Conservation (phyloP, 306 rosid species). For the Rosa lucieae region DNA sequence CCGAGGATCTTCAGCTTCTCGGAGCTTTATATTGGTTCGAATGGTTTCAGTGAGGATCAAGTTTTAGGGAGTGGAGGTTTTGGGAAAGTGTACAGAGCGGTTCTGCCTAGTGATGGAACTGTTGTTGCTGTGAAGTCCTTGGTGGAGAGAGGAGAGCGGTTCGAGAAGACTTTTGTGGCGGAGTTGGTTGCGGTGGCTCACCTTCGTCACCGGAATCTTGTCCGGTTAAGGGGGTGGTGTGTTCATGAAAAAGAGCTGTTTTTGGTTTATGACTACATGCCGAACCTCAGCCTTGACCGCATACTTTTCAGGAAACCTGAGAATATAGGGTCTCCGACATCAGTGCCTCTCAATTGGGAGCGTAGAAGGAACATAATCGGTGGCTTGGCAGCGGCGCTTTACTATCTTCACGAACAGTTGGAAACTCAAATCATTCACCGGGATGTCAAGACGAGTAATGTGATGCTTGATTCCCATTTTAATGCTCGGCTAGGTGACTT, state of each 20-base stretch:
- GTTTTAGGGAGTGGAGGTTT: constrained; percentile 92
- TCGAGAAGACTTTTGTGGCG: constrained; percentile 84
- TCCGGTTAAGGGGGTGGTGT: constrained; percentile 90
- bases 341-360: constrained; percentile 49
- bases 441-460: constrained; percentile 89
- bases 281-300: constrained; percentile 84
- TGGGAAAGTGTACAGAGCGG: constrained; percentile 76
- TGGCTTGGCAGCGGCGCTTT: constrained; percentile 80
- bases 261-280: constrained; percentile 92
- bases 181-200: constrained; percentile 85
- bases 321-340: constrained; percentile 25
- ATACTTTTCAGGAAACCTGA: constrained; percentile 56
- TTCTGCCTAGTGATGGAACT: constrained; percentile 92
- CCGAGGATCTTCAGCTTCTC: constrained; percentile 87
- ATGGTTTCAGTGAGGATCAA: constrained; percentile 70
- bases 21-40: constrained; percentile 81
- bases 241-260: constrained; percentile 69
- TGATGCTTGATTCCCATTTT: constrained; percentile 81
- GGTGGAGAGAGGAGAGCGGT: constrained; percentile 70
- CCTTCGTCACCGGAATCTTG: constrained; percentile 94
- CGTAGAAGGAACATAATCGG: constrained; percentile 57
- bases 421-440: constrained; percentile 92
- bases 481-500: constrained; percentile 92
- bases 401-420: constrained; percentile 80
- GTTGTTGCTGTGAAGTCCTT: constrained; percentile 88